Conservation (phyloP, 2,329 filamentous ascomycete species). For the Aspergillus sp. region DNA sequence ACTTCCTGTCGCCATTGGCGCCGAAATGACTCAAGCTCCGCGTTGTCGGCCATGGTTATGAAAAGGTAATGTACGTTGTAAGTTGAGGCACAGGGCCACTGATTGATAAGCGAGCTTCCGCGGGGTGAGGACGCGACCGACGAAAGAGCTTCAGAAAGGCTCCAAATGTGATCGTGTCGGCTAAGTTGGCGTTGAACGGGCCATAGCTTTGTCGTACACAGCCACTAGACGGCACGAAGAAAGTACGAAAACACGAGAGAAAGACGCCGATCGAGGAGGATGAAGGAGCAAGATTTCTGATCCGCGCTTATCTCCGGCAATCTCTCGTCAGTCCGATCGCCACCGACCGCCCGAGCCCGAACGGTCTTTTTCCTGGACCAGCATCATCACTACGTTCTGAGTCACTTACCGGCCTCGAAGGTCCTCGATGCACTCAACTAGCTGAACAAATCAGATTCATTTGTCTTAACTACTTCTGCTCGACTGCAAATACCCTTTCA, state of each 20-base stretch:
- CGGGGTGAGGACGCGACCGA: constrained; percentile 2
- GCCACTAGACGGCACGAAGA: neutral
- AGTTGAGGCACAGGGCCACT: constrained; percentile 19
- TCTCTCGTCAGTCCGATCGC: constrained; percentile 24
- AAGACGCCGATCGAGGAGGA: neutral
- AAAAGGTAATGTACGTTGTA: constrained; percentile 32
- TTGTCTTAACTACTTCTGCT: neutral
- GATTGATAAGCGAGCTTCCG: constrained; percentile 28
- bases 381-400: constrained; percentile 15
- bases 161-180: neutral
- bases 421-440: constrained; percentile 1
- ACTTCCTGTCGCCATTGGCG: constrained; percentile 86
- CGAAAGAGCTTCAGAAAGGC: neutral
- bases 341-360: constrained; percentile 27
- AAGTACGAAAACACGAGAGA: neutral
- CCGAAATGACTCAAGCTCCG: constrained; percentile 85
- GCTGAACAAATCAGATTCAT: neutral
- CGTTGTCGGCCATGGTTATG: constrained; percentile 52
- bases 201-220: neutral
- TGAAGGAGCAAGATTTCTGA: neutral
- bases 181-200: neutral
- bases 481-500: neutral
- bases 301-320: constrained; percentile 21
- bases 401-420: constrained; percentile 4
- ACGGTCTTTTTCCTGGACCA: constrained; percentile 30